phyloP scores from a whole-genome alignment of 176 grass and related monocot genomes.

The Tillandsia leiboldiana region DNA sequence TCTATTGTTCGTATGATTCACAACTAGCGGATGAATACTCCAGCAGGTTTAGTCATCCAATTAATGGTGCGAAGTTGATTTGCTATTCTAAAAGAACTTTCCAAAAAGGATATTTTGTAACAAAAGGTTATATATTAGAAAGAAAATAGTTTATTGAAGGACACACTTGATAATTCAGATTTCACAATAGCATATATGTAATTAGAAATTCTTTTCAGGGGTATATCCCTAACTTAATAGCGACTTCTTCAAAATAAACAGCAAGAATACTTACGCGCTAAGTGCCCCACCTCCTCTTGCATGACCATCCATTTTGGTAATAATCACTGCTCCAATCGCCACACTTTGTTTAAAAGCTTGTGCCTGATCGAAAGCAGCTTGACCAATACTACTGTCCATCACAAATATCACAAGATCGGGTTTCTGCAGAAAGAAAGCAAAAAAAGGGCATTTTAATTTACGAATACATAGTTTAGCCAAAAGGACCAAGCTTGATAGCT shows the following conservation, averaged over 20 bases:
- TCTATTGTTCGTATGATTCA: too few relatives aligned
- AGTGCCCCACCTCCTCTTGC: constrained; percentile 82
- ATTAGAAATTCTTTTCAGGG: too few relatives aligned
- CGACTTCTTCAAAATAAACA: neutral
- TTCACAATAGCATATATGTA: too few relatives aligned
- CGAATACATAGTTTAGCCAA: neutral
- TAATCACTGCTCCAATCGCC: constrained; percentile 91
- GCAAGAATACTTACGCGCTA: constrained; percentile 79
- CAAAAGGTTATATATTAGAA: too few relatives aligned
- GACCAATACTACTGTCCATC: constrained; percentile 97
- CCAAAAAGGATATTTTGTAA: too few relatives aligned
- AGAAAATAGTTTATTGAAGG: too few relatives aligned
- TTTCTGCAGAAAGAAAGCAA: constrained; percentile 41
- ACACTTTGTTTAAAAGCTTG: constrained; percentile 96
- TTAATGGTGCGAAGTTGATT: too few relatives aligned
- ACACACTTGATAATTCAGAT: too few relatives aligned
- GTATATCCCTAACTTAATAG: too few relatives aligned
- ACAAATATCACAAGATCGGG: constrained; percentile 95
- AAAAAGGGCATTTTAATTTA: neutral
- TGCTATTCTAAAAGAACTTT: too few relatives aligned
- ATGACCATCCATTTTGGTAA: constrained; percentile 97
- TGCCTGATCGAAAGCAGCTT: constrained; percentile 95
- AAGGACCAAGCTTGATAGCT: neutral
- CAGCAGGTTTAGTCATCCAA: too few relatives aligned
- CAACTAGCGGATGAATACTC: too few relatives aligned